phyloP scores from a whole-genome alignment of 2,329 filamentous ascomycete genomes.

The Colletotrichum echinochloae region DNA sequence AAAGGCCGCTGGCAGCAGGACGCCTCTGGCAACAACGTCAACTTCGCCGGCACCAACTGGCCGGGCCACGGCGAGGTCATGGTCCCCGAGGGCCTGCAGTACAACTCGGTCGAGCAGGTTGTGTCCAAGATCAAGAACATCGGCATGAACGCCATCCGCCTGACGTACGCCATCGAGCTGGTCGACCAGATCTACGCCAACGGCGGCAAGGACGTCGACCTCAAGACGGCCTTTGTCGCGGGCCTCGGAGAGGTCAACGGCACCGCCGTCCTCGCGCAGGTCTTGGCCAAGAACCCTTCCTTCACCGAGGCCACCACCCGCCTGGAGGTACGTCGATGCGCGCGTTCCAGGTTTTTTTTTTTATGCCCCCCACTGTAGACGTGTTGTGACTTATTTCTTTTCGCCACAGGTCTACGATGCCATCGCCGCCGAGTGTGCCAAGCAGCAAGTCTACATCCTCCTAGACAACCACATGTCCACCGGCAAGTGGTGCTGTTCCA shows the following conservation, averaged over 20 bases:
- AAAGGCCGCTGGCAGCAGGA: conserved; percentile 58
- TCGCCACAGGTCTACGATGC: conserved; percentile 62
- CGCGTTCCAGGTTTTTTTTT: conserved; percentile 37
- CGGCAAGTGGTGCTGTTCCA: conserved; percentile 69
- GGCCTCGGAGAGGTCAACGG: conserved; percentile 66
- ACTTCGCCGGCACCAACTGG: conserved; percentile 71
- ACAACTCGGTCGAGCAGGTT: conserved; percentile 67
- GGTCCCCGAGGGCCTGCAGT: conserved; percentile 74
- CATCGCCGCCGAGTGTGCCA: conserved; percentile 67
- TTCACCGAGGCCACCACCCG: conserved; percentile 67
- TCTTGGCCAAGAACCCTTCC: conserved; percentile 67
- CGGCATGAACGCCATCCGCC: conserved; percentile 72
- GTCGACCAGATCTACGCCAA: conserved; percentile 68
- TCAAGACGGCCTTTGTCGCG: conserved; percentile 58
- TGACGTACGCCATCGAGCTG: conserved; percentile 74
- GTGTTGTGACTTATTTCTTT: background rate
- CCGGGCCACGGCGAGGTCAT: conserved; percentile 71
- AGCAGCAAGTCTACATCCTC: conserved; percentile 68
- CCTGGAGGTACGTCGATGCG: conserved; percentile 54
- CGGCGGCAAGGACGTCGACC: conserved; percentile 58
- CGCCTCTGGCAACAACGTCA: conserved; percentile 56
- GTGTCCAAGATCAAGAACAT: conserved; percentile 68
- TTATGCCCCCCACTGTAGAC: too few relatives aligned
- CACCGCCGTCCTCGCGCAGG: conserved; percentile 60
- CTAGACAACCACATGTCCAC: conserved; percentile 72